phyloP scores from a whole-genome alignment of 2,329 filamentous ascomycete genomes.

The Penicillium sp. region DNA sequence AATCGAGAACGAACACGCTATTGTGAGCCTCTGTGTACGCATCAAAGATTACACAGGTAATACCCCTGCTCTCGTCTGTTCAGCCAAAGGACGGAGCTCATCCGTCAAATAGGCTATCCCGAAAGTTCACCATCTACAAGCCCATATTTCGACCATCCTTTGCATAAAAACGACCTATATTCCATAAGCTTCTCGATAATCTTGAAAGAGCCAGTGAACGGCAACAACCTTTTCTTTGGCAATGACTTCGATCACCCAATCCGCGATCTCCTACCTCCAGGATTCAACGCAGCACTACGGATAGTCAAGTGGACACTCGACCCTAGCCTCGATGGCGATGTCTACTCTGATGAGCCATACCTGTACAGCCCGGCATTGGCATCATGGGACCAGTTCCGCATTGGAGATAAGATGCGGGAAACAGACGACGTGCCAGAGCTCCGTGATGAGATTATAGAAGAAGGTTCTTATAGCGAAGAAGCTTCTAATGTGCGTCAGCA shows the following conservation, averaged over 20 bases:
- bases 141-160: slow-evolving; percentile 71
- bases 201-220: slow-evolving; percentile 65
- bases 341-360: slow-evolving; percentile 81
- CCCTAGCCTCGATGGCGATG: slow-evolving; percentile 84
- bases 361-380: slow-evolving; percentile 79
- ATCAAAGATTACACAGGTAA: slow-evolving; percentile 61
- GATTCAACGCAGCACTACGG: slow-evolving; percentile 78
- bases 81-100: neutral
- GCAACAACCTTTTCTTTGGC: slow-evolving; percentile 77
- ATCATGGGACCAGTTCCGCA: slow-evolving; percentile 72
- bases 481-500: slow-evolving; percentile 49
- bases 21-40: slow-evolving; percentile 69
- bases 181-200: slow-evolving; percentile 76
- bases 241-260: slow-evolving; percentile 96
- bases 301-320: slow-evolving; percentile 91
- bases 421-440: slow-evolving; percentile 33
- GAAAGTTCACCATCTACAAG: slow-evolving; percentile 65
- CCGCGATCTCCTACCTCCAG: slow-evolving; percentile 77
- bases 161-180: slow-evolving; percentile 76
- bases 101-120: slow-evolving; percentile 61
- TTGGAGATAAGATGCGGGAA: slow-evolving; percentile 52
- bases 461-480: slow-evolving; percentile 60
- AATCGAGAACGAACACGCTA: slow-evolving; percentile 63
- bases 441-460: slow-evolving; percentile 58
- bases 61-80: neutral